Evolutionary conservation across 23 red algal species (phyloP), one percentile per base, ranked within the genome.

Genomic region (Gracilaria caudata): DNA sequence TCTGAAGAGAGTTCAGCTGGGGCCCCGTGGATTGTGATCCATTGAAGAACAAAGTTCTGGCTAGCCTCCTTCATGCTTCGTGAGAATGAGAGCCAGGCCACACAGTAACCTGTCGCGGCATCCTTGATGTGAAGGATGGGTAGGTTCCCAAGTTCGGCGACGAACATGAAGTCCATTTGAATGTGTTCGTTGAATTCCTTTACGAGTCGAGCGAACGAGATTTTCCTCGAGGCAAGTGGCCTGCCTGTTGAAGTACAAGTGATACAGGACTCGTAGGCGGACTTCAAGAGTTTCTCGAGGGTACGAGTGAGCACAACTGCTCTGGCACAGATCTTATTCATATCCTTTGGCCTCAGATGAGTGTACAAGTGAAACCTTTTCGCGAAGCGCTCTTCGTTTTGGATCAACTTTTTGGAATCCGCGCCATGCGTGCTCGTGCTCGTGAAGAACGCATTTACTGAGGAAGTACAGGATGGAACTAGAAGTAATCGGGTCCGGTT

Each of bases 181-280:
- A 75, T 10, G 13, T 75, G 70, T 25, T 75, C 33, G 0, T 75
- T 46, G 33, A 75, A 37, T 14, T 75, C 66, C 51, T 86, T 56
- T 49, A 39, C 21, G 26, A 86, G 34, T 24, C 63, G 7, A 7
- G 63, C 63, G 24, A 86, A 43, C 28, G 58, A 86, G 21, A 86
- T 25, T 43, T 86, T 86, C 23, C 64, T 23, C 10, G 36, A 71
- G 17, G 81, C 12, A 51, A 63, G 51, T 3, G 83, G 40, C 44
- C 37, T 64, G 3, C 28, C 83, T 6, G 65, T 61, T 0, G 40
- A 60, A 9, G 70, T 44, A 43, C 68, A 87, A 19, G 68, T 37
- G 3, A 23, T 75, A 33, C 83, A 87, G 54, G 56, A 40, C 10
- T 61, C 79, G 79, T n/a, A 41, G 16, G 65, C 29, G 7, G 32